These are phyloP conservation scores for Cryphonectria japonica DNA, from an alignment of 2,329 filamentous ascomycete species.

Conservation along the genomic window DNA sequence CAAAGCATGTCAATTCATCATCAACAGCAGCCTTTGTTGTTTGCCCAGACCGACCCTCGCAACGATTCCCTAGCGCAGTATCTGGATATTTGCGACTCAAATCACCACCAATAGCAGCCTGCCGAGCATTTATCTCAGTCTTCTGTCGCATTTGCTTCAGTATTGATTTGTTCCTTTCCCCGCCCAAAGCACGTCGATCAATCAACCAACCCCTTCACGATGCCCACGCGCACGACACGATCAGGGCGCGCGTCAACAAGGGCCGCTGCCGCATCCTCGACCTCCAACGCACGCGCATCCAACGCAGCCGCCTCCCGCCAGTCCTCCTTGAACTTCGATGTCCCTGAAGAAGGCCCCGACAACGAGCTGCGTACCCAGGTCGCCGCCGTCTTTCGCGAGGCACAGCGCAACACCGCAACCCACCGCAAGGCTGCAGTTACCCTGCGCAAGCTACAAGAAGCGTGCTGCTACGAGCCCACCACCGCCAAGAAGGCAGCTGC, in stretches of 20 bases:
- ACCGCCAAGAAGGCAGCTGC: conserved; percentile 55
- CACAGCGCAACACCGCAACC: conserved; percentile 85
- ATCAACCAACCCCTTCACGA: conserved; percentile 34
- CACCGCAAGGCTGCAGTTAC: conserved; percentile 89
- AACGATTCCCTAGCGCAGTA: conserved; percentile 13
- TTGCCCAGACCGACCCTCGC: not conserved
- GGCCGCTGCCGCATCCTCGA: conserved; percentile 43
- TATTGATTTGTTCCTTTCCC: conserved; percentile 28
- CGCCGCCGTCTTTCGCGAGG: conserved; percentile 74
- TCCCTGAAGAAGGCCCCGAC: conserved; percentile 73
- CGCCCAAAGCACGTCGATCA: conserved; percentile 21
- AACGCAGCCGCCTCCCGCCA: conserved; percentile 47
- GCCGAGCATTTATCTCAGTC: conserved; percentile 12
- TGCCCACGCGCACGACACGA: conserved; percentile 55
- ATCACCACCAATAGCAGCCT: not conserved
- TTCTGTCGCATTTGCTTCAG: conserved; percentile 27
- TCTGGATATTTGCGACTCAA: not conserved
- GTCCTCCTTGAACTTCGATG: conserved; percentile 49
- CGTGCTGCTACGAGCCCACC: conserved; percentile 70
- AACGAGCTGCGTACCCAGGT: conserved; percentile 75
- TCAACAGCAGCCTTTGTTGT: not conserved
- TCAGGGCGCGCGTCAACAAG: conserved; percentile 51
- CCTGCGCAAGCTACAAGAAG: conserved; percentile 87
- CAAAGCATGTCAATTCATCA: not conserved
- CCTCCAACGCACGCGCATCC: conserved; percentile 47